Conservation (phyloP, 306 rosid species). For the Hylodesmum podocarpum region DNA sequence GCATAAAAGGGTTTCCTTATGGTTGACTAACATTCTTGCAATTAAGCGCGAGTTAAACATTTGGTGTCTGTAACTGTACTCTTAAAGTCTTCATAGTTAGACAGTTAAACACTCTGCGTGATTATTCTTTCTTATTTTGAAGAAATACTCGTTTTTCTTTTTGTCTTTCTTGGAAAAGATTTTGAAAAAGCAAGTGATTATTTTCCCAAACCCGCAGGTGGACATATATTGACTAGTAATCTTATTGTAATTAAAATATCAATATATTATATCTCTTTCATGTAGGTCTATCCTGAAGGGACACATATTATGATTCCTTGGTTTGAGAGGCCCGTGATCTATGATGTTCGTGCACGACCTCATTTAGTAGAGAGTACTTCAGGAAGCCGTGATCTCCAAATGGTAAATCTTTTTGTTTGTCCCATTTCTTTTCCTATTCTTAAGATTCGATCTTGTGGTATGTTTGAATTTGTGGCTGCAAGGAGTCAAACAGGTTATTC, state of each 20-base stretch:
- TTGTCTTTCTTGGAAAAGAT: neutral
- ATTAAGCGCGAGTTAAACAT: neutral
- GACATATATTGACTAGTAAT: neutral
- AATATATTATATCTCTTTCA: neutral
- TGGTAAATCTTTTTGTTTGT: slow-evolving; percentile 22
- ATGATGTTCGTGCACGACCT: slow-evolving; percentile 45
- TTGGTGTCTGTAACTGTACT: neutral
- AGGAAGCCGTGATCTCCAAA: slow-evolving; percentile 46
- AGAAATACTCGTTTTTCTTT: neutral
- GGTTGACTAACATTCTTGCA: neutral
- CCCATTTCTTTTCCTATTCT: neutral
- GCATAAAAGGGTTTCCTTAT: neutral
- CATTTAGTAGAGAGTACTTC: slow-evolving; percentile 47
- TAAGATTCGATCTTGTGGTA: neutral
- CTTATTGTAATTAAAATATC: neutral
- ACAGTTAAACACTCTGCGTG: neutral
- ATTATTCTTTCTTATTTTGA: neutral
- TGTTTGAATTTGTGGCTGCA: neutral
- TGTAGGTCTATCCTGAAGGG: slow-evolving; percentile 50
- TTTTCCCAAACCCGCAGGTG: neutral
- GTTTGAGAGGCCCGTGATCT: slow-evolving; percentile 48
- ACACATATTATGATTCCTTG: slow-evolving; percentile 38
- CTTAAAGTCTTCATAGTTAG: neutral
- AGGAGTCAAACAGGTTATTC: neutral
- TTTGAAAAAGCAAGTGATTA: neutral